Conservation (phyloP, 768 basidiomycete species). For the Sarcomyxa edulis region DNA sequence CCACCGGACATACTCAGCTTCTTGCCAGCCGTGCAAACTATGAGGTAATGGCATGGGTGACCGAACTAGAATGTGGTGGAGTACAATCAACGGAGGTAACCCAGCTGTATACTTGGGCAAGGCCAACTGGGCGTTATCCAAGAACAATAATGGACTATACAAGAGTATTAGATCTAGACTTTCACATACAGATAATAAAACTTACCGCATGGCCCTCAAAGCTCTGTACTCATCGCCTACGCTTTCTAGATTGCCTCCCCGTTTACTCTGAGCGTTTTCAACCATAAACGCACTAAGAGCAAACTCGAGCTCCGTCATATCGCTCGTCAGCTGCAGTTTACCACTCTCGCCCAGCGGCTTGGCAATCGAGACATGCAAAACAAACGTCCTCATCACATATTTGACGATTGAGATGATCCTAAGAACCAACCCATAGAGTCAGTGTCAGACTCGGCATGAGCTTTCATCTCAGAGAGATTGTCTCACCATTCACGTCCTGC, state of each 20-base stretch:
- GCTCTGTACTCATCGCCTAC: slow-evolving; percentile 86
- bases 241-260: slow-evolving; percentile 61
- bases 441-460: background rate
- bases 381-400: slow-evolving; percentile 79
- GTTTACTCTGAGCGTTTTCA: slow-evolving; percentile 50
- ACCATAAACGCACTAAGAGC: slow-evolving; percentile 75
- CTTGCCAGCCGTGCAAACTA: slow-evolving; percentile 87
- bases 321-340: slow-evolving; percentile 89
- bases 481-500: slow-evolving; percentile 67
- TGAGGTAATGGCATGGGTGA: slow-evolving; percentile 86
- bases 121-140: slow-evolving; percentile 70
- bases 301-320: slow-evolving; percentile 97
- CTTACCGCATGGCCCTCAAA: slow-evolving; percentile 81
- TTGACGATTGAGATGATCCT: slow-evolving; percentile 69
- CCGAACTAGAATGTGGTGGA: slow-evolving; percentile 90
- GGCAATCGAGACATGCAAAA: slow-evolving; percentile 91
- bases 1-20: slow-evolving; percentile 96
- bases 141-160: slow-evolving; percentile 78
- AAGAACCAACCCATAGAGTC: background rate
- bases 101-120: slow-evolving; percentile 64
- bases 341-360: slow-evolving; percentile 89
- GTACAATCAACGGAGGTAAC: slow-evolving; percentile 80
- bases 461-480: slow-evolving; percentile 2
- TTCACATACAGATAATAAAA: slow-evolving; percentile 6
- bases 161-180: background rate